Conservation (phyloP, 495 filamentous ascomycete species). For the Annulohypoxylon maeteangense region DNA sequence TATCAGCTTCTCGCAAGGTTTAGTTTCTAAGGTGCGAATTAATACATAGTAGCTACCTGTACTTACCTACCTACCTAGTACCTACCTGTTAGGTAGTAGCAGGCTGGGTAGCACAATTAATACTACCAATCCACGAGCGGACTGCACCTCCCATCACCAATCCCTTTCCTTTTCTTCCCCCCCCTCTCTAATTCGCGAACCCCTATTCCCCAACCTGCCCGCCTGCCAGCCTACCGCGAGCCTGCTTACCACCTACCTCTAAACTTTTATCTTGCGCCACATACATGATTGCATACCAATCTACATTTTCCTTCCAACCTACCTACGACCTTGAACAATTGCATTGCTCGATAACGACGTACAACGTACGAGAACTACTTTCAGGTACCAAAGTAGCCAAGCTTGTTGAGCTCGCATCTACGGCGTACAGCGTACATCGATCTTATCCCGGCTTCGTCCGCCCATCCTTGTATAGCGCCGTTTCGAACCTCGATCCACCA, state of each 20-base stretch:
- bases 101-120: constrained; percentile 30
- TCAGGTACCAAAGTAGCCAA: neutral
- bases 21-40: neutral
- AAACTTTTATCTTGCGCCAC: constrained; percentile 2
- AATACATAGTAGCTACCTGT: neutral
- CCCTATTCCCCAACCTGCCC: constrained; percentile 12
- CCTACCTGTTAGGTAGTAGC: neutral
- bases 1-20: constrained; percentile 29
- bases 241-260: neutral
- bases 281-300: constrained; percentile 3
- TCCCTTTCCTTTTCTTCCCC: neutral
- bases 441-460: constrained; percentile 38
- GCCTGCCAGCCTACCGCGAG: neutral
- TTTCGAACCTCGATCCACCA: constrained; percentile 41
- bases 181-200: constrained; percentile 7
- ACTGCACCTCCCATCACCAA: constrained; percentile 22
- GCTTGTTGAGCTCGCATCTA: constrained; percentile 20
- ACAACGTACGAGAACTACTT: neutral
- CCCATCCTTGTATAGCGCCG: constrained; percentile 40
- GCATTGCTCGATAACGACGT: neutral
- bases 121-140: constrained; percentile 32
- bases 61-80: too few species aligned
- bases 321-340: too few species aligned
- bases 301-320: constrained; percentile 3
- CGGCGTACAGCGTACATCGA: neutral